Base-by-base conservation (phyloP, 805 yeast species). In the Candida maltosa region DNA sequence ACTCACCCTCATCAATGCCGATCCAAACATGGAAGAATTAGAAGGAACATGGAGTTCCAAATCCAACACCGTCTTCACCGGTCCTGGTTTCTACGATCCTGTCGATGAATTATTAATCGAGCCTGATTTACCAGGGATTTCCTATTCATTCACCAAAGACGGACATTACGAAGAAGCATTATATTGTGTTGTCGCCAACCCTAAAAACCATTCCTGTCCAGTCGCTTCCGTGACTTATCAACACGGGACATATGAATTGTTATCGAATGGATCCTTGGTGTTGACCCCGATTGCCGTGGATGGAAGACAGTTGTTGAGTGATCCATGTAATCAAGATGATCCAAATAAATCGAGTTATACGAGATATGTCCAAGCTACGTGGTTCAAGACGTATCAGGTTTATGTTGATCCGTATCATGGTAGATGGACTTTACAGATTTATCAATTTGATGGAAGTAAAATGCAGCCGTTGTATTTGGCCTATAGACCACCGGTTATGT, bases 21-120 rank as follows among this genome's bases (percentile, higher is more conserved):
- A 54, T 18, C 69, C 71, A 15, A 61, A 51, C 45, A 65, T 56
- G 64, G 48, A 44, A 14, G 73, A 69, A 46, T 52, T 87, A 31
- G 85, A 69, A 27, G 98, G 98, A 5, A 93, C 99, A 0, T 93
- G 99, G 99, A 62, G 89, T 1, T 83, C 97, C 12, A 93, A 93
- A 60, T 80, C 97, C 9, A 86, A 85, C 58, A 80, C 94, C 9
- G 98, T 93, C 6, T 82, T 91, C 66, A 93, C 99, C 1, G 99
- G 99, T 0, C 96, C 97, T 5, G 84, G 89, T 2, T 93, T 93
- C 55, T 93, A 78, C 57, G 97, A 93, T 58, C 99, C 99, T 2
- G 84, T 88, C 19, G 96, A 91, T 55, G 98, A 93, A 60, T 75
- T 91, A 12, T 67, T 93, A 39, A 86, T 88, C 42, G 99, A 93